Evolutionary conservation across 2,329 filamentous ascomycete genomes (phyloP).

Genomic region (Ascochyta lentis): DNA sequence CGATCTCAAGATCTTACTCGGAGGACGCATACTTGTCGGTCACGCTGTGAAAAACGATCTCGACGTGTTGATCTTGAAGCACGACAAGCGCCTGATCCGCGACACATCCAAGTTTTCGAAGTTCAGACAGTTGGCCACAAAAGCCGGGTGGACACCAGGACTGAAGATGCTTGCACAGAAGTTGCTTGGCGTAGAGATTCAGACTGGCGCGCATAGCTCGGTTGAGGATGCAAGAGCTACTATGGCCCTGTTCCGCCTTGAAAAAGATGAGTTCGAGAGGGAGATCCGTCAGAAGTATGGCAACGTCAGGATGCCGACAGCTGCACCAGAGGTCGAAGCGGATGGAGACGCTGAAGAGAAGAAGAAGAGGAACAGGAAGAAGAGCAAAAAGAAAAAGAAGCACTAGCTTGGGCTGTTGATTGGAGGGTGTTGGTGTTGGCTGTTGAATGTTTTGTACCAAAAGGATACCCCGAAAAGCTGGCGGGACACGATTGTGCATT

Average conservation of each 20-base stretch:
- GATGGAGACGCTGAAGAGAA: constrained; percentile 34
- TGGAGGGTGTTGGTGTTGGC: neutral
- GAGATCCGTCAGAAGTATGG: constrained; percentile 73
- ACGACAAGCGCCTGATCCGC: constrained; percentile 78
- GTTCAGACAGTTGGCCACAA: constrained; percentile 71
- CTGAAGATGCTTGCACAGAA: constrained; percentile 66
- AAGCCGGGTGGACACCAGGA: constrained; percentile 69
- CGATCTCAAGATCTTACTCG: constrained; percentile 72
- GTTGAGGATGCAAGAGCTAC: constrained; percentile 83
- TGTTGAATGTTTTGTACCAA: neutral
- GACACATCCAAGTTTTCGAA: constrained; percentile 82
- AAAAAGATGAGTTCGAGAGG: constrained; percentile 84
- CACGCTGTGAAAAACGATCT: constrained; percentile 84
- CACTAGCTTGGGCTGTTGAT: neutral
- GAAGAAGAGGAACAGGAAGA: constrained; percentile 47
- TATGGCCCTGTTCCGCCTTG: constrained; percentile 84
- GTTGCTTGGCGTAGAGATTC: constrained; percentile 65
- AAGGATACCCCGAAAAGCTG: constrained; percentile 16
- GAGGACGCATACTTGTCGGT: constrained; percentile 77
- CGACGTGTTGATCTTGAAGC: constrained; percentile 75
- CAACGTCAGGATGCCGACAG: constrained; percentile 33
- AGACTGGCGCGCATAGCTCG: constrained; percentile 66
- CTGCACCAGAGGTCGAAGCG: constrained; percentile 28
- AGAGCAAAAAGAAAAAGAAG: constrained; percentile 48
- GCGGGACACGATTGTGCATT: neutral